Evolutionary conservation across 148 eudicot species (phyloP), one percentile per base, ranked within the genome.

Genomic region (Silene conica): DNA sequence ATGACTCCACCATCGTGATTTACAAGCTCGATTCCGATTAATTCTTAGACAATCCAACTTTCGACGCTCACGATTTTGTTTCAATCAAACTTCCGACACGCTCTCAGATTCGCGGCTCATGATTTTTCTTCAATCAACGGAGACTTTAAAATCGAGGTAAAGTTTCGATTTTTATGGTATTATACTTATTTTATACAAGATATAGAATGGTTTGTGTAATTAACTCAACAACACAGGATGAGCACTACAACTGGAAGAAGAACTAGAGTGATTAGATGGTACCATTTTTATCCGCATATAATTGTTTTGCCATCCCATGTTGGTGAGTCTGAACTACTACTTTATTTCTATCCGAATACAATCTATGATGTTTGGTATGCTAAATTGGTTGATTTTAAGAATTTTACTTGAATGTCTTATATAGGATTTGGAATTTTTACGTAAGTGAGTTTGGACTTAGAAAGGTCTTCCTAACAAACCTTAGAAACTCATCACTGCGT

Each of bases 261-360:
- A 43, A 96, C 99, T 21, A 84, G 99, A 86, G 99, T 96, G 77
- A 96, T 96, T 86, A 97, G 99, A 45, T 96, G 99, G 99, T 96
- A 96, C 80, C 97, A 96, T 75, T 96, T 97, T 69, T 97, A 96
- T 85, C 97, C 99, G 76, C 96, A 96, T 73, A 96, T 96, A 56
- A 96, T 97, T n/a, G 99, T 96, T 43, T 94, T 96, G 75, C 99
- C 99, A 50, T 96, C 99, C 28, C 97, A 92, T 86, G 99, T 96
- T 14, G 99, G 99, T 90, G 78, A 87, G 97, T 79, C 63, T 56
- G 52, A 54, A 64, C 43, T 46, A 67, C 45, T 26, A 46, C 52
- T 26, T 58, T 21, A 72, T 20, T 73, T 6, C 41, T 20, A 9
- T 59, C 5, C 8, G 7, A 13, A 23, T 13, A 0, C 13, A 48